These are phyloP conservation scores for Hypoxylon subgilvum DNA, from an alignment of 495 filamentous ascomycete genomes.

Conservation along the genomic window DNA sequence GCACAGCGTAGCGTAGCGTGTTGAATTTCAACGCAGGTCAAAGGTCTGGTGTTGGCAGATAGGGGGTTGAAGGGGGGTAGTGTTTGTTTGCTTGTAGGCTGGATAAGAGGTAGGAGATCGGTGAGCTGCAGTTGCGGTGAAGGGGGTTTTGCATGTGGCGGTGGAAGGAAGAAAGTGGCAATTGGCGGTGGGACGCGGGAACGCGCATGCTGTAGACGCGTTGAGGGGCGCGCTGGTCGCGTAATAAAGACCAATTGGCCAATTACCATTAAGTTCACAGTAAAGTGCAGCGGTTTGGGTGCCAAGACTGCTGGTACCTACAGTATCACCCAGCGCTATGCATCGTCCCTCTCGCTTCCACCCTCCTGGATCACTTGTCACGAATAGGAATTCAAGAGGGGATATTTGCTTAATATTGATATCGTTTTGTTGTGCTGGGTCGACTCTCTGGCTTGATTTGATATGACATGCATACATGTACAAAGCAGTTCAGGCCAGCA, in stretches of 20 bases:
- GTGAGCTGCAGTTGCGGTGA: conserved; percentile 31
- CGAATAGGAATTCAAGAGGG: not conserved
- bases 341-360: conserved; percentile 1
- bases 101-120: not conserved
- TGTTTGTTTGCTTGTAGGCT: conserved; percentile 4
- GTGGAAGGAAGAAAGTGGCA: conserved; percentile 18
- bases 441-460: no score
- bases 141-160: not conserved
- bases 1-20: no score
- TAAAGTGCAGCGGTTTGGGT: not conserved
- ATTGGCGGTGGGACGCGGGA: conserved; percentile 42
- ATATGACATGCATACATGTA: no score
- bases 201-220: conserved; percentile 27
- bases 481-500: no score
- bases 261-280: conserved; percentile 14
- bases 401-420: not conserved
- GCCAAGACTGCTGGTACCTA: not conserved
- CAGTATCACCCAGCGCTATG: not conserved
- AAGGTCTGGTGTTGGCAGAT: not conserved
- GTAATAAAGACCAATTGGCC: conserved; percentile 20
- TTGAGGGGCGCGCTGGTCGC: conserved; percentile 19
- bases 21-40: not conserved
- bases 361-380: not conserved
- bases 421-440: not conserved
- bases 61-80: not conserved